Conservation (phyloP, 1,139 yeast genomes). For the Yamadazyma spencermartinsiae region DNA sequence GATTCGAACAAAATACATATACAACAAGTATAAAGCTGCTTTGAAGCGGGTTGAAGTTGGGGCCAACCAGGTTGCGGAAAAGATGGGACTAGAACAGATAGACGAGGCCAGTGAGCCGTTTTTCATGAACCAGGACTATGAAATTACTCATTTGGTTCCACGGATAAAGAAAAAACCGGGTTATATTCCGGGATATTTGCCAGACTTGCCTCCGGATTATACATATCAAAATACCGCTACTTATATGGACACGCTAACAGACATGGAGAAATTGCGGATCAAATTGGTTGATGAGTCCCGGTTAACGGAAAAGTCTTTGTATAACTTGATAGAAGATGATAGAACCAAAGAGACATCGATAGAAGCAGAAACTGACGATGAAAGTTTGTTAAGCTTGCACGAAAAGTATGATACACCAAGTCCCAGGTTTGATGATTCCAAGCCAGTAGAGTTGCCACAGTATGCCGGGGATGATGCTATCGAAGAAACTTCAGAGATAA, state of each 20-base stretch:
- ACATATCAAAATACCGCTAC: slow-evolving; percentile 79
- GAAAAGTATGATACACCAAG: slow-evolving; percentile 20
- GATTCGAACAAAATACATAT: slow-evolving; percentile 18
- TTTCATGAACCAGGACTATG: slow-evolving; percentile 48
- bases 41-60: slow-evolving; percentile 9
- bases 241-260: slow-evolving; percentile 62
- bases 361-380: slow-evolving; percentile 21
- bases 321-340: slow-evolving; percentile 52
- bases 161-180: slow-evolving; percentile 47
- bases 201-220: slow-evolving; percentile 89
- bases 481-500: slow-evolving; percentile 7
- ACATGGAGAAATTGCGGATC: slow-evolving; percentile 69
- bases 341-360: slow-evolving; percentile 25
- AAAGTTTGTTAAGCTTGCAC: slow-evolving; percentile 24
- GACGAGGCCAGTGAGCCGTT: slow-evolving; percentile 30
- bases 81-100: slow-evolving; percentile 2
- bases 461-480: slow-evolving; percentile 17
- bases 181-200: slow-evolving; percentile 74
- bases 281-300: slow-evolving; percentile 78
- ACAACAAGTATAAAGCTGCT: slow-evolving; percentile 5
- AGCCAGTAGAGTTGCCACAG: slow-evolving; percentile 17
- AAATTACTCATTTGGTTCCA: slow-evolving; percentile 55
- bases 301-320: slow-evolving; percentile 74
- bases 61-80: slow-evolving; percentile 7
- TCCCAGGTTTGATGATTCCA: slow-evolving; percentile 13